Conservation (phyloP, 805 yeast species). For the Ogataea salicorniae region DNA sequence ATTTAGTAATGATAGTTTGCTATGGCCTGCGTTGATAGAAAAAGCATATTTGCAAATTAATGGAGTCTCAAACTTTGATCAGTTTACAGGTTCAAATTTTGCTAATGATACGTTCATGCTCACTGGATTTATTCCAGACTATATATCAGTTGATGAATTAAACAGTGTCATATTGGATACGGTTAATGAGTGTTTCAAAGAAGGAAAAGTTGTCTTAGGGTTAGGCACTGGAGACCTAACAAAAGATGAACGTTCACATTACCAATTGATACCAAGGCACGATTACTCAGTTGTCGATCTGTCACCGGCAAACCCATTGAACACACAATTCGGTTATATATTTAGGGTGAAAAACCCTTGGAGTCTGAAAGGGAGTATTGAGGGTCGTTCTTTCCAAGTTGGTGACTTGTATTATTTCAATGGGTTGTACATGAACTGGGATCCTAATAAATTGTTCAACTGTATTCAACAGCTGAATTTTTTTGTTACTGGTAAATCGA, state of each 20-base stretch:
- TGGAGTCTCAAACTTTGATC: slow-evolving; percentile 44
- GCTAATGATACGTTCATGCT: slow-evolving; percentile 62
- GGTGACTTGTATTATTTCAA: slow-evolving; percentile 37
- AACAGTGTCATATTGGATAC: slow-evolving; percentile 26
- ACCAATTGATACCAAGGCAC: slow-evolving; percentile 50
- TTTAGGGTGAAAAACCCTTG: slow-evolving; percentile 45
- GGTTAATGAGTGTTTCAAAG: slow-evolving; percentile 27
- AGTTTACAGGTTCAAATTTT: slow-evolving; percentile 70
- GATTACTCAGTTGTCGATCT: slow-evolving; percentile 62
- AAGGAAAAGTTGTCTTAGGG: slow-evolving; percentile 45
- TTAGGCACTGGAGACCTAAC: slow-evolving; percentile 60
- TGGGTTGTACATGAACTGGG: slow-evolving; percentile 65
- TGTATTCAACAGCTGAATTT: slow-evolving; percentile 21
- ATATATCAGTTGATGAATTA: slow-evolving; percentile 31
- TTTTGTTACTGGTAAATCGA: slow-evolving; percentile 23
- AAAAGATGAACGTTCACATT: slow-evolving; percentile 27
- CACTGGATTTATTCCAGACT: slow-evolving; percentile 74
- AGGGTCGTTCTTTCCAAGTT: slow-evolving; percentile 22
- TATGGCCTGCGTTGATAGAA: slow-evolving; percentile 74
- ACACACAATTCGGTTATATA: slow-evolving; percentile 11
- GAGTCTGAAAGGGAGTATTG: slow-evolving; percentile 14
- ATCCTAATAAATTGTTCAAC: slow-evolving; percentile 27
- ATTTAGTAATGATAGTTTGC: slow-evolving; percentile 26
- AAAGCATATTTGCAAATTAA: slow-evolving; percentile 61
- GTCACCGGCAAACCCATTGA: background rate